These are phyloP conservation scores for Bolboschoenoplectus hybrid DNA, from an alignment of 202 grass and related monocot species.

Conservation along the genomic window DNA sequence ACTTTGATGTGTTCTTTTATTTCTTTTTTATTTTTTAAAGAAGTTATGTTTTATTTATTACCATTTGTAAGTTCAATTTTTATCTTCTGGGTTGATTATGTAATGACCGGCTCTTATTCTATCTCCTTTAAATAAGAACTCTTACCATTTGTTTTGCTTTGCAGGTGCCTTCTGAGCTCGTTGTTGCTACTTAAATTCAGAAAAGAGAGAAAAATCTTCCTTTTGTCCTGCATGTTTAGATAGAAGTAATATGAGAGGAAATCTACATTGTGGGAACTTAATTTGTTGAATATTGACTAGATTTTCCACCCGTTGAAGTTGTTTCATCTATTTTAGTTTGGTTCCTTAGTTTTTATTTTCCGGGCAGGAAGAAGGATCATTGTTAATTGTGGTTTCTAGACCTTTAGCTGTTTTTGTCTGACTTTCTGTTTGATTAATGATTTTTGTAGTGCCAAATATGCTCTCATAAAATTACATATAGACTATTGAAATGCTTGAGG, in stretches of 20 bases:
- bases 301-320: not conserved
- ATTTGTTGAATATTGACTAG: slow-evolving; percentile 22
- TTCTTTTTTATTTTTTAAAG: not conserved
- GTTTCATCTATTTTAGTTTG: slow-evolving; percentile 19
- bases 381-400: slow-evolving; percentile 3
- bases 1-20: not conserved
- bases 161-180: not conserved
- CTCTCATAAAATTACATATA: not conserved
- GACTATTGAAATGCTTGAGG: not conserved
- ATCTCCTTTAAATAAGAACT: not conserved
- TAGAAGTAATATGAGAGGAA: slow-evolving; percentile 27
- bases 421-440: slow-evolving; percentile 15
- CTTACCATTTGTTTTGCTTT: not conserved
- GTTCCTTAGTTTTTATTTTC: not conserved
- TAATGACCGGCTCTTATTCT: not conserved
- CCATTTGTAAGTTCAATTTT: not conserved
- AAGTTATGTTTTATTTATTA: not conserved
- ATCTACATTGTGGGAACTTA: slow-evolving; percentile 9
- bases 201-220: slow-evolving; percentile 5
- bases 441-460: slow-evolving; percentile 22
- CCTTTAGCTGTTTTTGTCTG: not conserved
- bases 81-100: not conserved
- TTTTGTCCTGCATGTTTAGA: not conserved
- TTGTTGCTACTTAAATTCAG: not conserved
- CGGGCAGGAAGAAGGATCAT: not conserved